phyloP scores from a whole-genome alignment of 2,329 filamentous ascomycete genomes.

The Penicillium sp. region DNA sequence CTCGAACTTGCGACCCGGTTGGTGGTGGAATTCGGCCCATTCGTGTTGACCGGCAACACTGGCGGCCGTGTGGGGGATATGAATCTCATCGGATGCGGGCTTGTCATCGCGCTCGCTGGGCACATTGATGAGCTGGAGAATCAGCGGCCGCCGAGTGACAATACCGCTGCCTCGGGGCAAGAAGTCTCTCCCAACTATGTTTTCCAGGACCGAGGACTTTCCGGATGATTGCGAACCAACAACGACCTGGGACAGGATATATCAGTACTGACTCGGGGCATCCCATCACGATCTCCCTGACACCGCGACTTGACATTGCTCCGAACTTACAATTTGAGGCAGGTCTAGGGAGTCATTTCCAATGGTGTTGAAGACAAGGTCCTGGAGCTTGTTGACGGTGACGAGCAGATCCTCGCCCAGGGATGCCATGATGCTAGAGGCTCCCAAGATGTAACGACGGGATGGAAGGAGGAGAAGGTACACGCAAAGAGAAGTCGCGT shows the following conservation, averaged over 20 bases:
- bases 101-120: slow-evolving; percentile 72
- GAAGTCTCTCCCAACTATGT: slow-evolving; percentile 97
- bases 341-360: slow-evolving; percentile 97
- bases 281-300: neutral
- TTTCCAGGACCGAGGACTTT: slow-evolving; percentile 97
- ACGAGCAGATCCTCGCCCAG: slow-evolving; percentile 93
- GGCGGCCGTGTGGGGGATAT: slow-evolving; percentile 75
- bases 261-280: slow-evolving; percentile 13
- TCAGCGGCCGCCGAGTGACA: slow-evolving; percentile 89
- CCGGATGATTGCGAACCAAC: slow-evolving; percentile 98
- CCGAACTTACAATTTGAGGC: slow-evolving; percentile 83
- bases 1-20: slow-evolving; percentile 83
- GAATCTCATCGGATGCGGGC: slow-evolving; percentile 63
- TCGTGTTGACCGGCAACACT: slow-evolving; percentile 67
- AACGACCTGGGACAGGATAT: slow-evolving; percentile 68
- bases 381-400: slow-evolving; percentile 97
- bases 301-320: neutral
- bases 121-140: slow-evolving; percentile 97
- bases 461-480: neutral
- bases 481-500: slow-evolving; percentile 7
- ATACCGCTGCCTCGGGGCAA: slow-evolving; percentile 95
- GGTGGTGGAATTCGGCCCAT: slow-evolving; percentile 97
- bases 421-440: slow-evolving; percentile 70
- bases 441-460: neutral
- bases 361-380: slow-evolving; percentile 99